Conservation (phyloP, 257 asterid species). For the Misopates orontium region DNA sequence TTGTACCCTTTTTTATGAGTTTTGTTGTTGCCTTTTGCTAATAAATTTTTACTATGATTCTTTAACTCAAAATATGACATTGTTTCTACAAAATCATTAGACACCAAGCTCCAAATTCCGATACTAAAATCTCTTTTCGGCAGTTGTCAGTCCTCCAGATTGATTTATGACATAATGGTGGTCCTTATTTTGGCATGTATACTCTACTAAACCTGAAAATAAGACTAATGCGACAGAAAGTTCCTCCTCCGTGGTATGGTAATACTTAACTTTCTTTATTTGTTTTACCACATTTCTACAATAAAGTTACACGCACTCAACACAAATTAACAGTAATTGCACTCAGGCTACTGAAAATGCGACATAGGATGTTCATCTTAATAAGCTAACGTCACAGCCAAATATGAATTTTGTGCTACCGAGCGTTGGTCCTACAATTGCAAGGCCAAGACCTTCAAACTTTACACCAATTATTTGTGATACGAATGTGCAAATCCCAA, state of each 20-base stretch:
- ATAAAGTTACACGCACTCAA: conserved; percentile 13
- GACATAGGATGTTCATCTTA: conserved; percentile 13
- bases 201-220: conserved; percentile 1
- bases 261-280: too few relatives aligned
- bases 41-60: background rate
- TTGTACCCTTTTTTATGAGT: too few relatives aligned
- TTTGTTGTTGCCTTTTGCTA: background rate
- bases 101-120: background rate
- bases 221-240: background rate
- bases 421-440: conserved; percentile 8
- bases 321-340: background rate
- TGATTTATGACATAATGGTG: conserved; percentile 57
- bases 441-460: conserved; percentile 15
- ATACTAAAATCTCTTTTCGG: too few relatives aligned
- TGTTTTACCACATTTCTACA: too few relatives aligned
- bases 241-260: conserved; percentile 37
- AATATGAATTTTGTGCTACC: conserved; percentile 24
- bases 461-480: conserved; percentile 2
- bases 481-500: background rate
- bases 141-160: conserved; percentile 37
- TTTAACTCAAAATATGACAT: background rate
- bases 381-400: conserved; percentile 5
- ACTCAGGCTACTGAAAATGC: conserved; percentile 18
- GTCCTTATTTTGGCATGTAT: conserved; percentile 42
- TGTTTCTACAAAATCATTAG: too few relatives aligned